A percentile compares a stretch with the other conserved stretches of the same genome.
Evolutionary conservation across 768 basidiomycete genomes (phyloP).

Genomic region (Termitomyces sp.): DNA sequence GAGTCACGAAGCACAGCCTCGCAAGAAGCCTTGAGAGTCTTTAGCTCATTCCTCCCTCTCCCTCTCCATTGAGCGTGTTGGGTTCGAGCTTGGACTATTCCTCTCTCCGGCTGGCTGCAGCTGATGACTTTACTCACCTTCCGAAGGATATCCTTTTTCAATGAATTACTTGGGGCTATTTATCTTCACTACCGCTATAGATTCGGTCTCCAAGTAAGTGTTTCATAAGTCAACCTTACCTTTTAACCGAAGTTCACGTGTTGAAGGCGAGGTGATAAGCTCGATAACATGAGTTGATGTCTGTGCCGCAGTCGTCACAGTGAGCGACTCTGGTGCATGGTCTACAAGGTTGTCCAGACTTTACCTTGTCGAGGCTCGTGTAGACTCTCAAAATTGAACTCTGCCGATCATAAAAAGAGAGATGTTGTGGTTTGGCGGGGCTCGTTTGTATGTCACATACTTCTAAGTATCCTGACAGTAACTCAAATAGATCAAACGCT

Average conservation of each 20-base stretch:
- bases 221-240: not conserved
- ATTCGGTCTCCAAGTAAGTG: not conserved
- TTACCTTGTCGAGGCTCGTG: not conserved
- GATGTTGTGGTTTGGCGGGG: not conserved
- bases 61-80: not conserved
- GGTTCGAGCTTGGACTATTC: not conserved
- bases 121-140: not conserved
- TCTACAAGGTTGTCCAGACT: not conserved
- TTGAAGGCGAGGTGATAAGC: not conserved
- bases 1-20: not conserved
- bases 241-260: not conserved
- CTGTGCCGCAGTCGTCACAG: not conserved
- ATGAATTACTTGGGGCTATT: not conserved
- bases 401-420: not conserved
- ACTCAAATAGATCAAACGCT: not conserved
- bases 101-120: not conserved
- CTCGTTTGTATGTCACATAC: slow-evolving; percentile 1
- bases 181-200: not conserved
- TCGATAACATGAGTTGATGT: not conserved
- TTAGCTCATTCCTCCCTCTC: not conserved
- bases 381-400: not conserved
- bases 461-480: not conserved
- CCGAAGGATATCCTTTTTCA: not conserved
- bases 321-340: not conserved
- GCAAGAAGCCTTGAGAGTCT: not conserved